These are phyloP conservation scores for Cyphellophora europaea DNA, from an alignment of 2,329 filamentous ascomycete genomes.

Conservation along the genomic window DNA sequence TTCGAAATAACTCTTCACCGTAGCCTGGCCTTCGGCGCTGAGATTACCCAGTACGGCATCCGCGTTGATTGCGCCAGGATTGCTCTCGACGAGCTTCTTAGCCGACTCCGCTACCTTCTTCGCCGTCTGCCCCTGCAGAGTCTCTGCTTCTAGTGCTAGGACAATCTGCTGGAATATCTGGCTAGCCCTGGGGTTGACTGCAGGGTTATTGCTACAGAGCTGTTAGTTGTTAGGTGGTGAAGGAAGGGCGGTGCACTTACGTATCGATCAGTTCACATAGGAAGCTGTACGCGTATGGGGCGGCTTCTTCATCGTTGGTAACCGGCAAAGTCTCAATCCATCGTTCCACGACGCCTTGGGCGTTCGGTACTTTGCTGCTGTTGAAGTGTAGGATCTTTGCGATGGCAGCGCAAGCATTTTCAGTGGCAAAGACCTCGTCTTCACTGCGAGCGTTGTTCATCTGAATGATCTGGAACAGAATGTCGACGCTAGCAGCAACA, in stretches of 20 bases:
- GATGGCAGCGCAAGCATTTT: constrained; percentile 93
- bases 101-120: constrained; percentile 66
- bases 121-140: constrained; percentile 75
- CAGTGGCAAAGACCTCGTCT: constrained; percentile 92
- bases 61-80: constrained; percentile 59
- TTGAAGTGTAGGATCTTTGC: constrained; percentile 96
- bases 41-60: constrained; percentile 67
- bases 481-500: constrained; percentile 66
- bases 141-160: constrained; percentile 83
- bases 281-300: constrained; percentile 91
- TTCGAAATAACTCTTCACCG: constrained; percentile 65
- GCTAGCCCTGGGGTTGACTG: constrained; percentile 60
- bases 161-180: constrained; percentile 80
- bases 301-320: constrained; percentile 91
- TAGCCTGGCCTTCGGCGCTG: constrained; percentile 69
- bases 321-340: constrained; percentile 91
- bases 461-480: constrained; percentile 75
- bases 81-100: constrained; percentile 65
- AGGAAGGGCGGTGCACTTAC: constrained; percentile 49
- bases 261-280: constrained; percentile 84
- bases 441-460: constrained; percentile 75
- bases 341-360: constrained; percentile 65
- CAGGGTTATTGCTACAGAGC: constrained; percentile 67
- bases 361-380: constrained; percentile 62
- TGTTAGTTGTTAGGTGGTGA: constrained; percentile 9